Conservation (phyloP, 257 asterid genomes). For the Petunia axillaris region DNA sequence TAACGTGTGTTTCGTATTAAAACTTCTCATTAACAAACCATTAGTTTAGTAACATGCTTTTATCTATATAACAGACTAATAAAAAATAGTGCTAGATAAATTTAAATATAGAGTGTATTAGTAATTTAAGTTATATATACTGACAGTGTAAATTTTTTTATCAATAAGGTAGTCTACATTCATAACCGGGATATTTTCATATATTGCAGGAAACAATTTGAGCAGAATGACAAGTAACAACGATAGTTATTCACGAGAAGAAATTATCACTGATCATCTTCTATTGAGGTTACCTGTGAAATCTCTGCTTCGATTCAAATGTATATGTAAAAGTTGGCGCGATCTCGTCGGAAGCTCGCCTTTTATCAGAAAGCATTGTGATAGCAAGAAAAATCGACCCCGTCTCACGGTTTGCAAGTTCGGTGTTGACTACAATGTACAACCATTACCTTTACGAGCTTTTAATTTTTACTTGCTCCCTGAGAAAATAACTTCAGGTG, state of each 20-base stretch:
- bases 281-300: conserved; percentile 1
- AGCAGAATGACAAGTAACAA: not conserved
- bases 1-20: too few species aligned
- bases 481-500: not conserved
- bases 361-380: not conserved
- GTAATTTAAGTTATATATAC: too few species aligned
- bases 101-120: too few species aligned
- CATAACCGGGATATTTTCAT: not conserved
- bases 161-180: too few species aligned
- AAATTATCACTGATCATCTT: not conserved
- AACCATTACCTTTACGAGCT: not conserved
- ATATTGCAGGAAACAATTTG: not conserved
- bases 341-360: not conserved
- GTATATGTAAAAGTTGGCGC: not conserved
- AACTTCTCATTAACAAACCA: too few species aligned
- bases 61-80: too few species aligned
- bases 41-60: too few species aligned
- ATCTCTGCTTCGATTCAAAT: conserved; percentile 10
- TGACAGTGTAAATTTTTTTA: too few species aligned
- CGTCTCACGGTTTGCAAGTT: not conserved
- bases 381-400: not conserved
- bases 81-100: too few species aligned
- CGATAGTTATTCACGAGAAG: not conserved
- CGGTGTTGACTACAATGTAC: conserved; percentile 2
- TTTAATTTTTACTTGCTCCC: conserved; percentile 18